These are phyloP conservation scores for Thraustotheca clavata DNA, from an alignment of 352 stramenopile species.

Conservation along the genomic window DNA sequence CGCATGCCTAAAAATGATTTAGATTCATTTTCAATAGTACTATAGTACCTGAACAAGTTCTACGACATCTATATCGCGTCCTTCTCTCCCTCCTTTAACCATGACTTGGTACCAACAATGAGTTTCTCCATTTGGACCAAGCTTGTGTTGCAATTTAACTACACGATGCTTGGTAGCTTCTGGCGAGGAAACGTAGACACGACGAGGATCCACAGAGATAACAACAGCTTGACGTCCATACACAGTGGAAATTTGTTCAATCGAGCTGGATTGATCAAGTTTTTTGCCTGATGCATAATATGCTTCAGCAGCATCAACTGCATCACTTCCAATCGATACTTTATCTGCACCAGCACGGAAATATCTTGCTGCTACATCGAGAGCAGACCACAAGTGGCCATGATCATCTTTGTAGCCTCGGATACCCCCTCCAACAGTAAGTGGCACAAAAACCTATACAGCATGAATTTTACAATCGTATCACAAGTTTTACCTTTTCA, in stretches of 20 bases:
- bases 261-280: slow-evolving; percentile 78
- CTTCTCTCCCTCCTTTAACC: slow-evolving; percentile 93
- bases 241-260: slow-evolving; percentile 94
- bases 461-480: not conserved
- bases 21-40: slow-evolving; percentile 16
- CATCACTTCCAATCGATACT: slow-evolving; percentile 96
- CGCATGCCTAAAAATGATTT: slow-evolving; percentile 56
- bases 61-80: slow-evolving; percentile 80
- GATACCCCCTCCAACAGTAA: slow-evolving; percentile 97
- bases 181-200: slow-evolving; percentile 77
- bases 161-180: slow-evolving; percentile 60
- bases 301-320: slow-evolving; percentile 90
- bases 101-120: slow-evolving; percentile 98
- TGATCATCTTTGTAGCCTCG: slow-evolving; percentile 91
- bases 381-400: slow-evolving; percentile 77
- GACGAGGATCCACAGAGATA: slow-evolving; percentile 93
- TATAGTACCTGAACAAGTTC: slow-evolving; percentile 36
- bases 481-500: not conserved
- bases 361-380: slow-evolving; percentile 94
- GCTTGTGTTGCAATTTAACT: slow-evolving; percentile 53
- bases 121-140: slow-evolving; percentile 88
- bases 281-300: slow-evolving; percentile 70
- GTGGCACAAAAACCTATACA: slow-evolving; percentile 91
- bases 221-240: slow-evolving; percentile 98
- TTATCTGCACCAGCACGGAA: slow-evolving; percentile 98